phyloP scores from a whole-genome alignment of 345 rosid genomes.

The Gossypium arboreum region DNA sequence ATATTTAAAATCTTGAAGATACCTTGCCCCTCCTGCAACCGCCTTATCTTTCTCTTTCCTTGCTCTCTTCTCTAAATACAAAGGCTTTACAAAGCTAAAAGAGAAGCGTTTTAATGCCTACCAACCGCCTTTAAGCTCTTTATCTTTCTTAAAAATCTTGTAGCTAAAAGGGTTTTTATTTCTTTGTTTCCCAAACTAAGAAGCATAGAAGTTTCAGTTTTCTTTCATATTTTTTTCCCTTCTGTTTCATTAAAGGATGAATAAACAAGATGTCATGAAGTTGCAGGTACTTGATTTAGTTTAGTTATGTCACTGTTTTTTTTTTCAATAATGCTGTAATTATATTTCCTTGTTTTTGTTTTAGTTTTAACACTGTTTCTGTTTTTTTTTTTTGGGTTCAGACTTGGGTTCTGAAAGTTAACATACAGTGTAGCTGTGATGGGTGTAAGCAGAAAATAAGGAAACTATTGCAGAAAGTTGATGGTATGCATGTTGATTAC shows the following conservation, averaged over 20 bases:
- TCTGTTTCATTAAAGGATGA: constrained; percentile 35
- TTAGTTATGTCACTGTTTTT: not conserved
- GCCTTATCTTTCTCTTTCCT: constrained; percentile 30
- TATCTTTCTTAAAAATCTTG: constrained; percentile 12
- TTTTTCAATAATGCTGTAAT: not conserved
- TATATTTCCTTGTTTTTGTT: not conserved
- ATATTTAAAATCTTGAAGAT: constrained; percentile 2
- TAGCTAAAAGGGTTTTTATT: not conserved
- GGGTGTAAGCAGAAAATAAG: constrained; percentile 83
- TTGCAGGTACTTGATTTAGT: constrained; percentile 49
- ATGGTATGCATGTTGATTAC: constrained; percentile 41
- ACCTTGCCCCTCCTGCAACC: constrained; percentile 31
- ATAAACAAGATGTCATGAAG: constrained; percentile 69
- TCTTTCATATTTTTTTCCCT: not conserved
- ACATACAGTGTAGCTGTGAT: constrained; percentile 71
- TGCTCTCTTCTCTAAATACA: constrained; percentile 14
- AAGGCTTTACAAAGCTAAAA: constrained; percentile 26
- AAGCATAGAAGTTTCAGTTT: not conserved
- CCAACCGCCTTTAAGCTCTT: constrained; percentile 34
- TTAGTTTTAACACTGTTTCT: not conserved
- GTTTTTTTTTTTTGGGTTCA: constrained; percentile 29
- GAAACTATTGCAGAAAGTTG: constrained; percentile 72
- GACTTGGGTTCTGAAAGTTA: constrained; percentile 81
- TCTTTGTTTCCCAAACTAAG: constrained; percentile 20
- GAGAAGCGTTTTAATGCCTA: constrained; percentile 30